Base-by-base conservation (phyloP, 805 yeast genomes). In the Candida railenensis region DNA sequence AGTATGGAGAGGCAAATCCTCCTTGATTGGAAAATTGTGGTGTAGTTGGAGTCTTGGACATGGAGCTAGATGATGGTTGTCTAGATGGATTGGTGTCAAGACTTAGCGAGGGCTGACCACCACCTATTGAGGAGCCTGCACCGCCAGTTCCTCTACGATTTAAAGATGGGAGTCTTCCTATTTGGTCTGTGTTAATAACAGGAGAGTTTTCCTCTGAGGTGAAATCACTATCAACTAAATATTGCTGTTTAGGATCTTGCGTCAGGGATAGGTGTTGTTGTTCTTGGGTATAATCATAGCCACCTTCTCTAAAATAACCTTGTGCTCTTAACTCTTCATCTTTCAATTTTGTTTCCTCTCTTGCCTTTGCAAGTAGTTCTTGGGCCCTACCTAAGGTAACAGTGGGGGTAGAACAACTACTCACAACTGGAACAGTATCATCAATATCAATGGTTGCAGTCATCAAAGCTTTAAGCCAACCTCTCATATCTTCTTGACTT, bases 391-490 rank as follows among this genome's bases (percentile, higher is more conserved):
- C 80, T 51, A 94, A 71, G 9, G 96, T 83, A 7, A 94, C 90
- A 0, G 98, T 92, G n/a, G 99, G 98, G 0, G 97, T 89, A 11
- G 87, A 85, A 63, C 96, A 92, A 14, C 97, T 87, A 49, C 96
- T 86, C 8, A 91, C 85, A 1, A 89, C 94, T 0, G 99, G 97
- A 12, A 87, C 89, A 1, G 87, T 67, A 47, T 94, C 97, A 67
- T 94, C 99, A 46, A 95, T 76, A 61, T 94, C 99, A 56, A 94
- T 95, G 0, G 98, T 94, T 0, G 98, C 96, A 49, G 91, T 89
- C 82, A 91, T 88, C 50, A 94, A 73, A 0, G 97, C 96, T 44
- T 90, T 87, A 82, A 91, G 83, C 99, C 99, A 94, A 2, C 78
- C 79, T 61, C 96, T 77, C 96, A 92, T 87, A 52, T 92, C 98